A percentile compares a stretch with the other conserved stretches of the same genome.
phyloP scores from a whole-genome alignment of 176 grass and related monocot species.

The Hyparrhenia diplandra region DNA sequence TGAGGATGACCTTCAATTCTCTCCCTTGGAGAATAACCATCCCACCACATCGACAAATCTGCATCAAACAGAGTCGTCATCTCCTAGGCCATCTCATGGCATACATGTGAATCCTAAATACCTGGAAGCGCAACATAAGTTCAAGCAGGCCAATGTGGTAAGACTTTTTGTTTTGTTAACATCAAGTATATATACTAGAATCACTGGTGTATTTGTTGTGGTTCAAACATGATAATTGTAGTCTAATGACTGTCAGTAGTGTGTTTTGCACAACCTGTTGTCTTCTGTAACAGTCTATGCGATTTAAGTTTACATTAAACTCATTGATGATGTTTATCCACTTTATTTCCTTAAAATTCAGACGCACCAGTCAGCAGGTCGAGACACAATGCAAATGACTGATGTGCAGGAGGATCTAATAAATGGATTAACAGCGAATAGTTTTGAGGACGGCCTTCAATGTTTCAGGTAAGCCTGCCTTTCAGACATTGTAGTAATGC shows the following conservation, averaged over 20 bases:
- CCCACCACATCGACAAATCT: constrained; percentile 28
- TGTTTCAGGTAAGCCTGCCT: constrained; percentile 42
- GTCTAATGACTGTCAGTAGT: background rate
- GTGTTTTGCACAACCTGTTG: background rate
- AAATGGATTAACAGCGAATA: constrained; percentile 49
- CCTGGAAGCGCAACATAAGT: constrained; percentile 56
- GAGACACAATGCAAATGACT: constrained; percentile 20
- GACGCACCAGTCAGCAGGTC: constrained; percentile 31
- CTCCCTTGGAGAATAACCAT: constrained; percentile 40
- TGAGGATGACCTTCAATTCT: constrained; percentile 90
- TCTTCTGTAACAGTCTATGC: background rate
- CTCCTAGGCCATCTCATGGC: constrained; percentile 57
- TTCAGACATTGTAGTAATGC: background rate
- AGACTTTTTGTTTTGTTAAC: constrained; percentile 17
- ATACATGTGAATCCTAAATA: constrained; percentile 98
- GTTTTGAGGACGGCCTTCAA: constrained; percentile 41
- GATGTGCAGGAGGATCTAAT: constrained; percentile 45
- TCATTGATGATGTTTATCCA: constrained; percentile 6
- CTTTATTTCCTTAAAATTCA: constrained; percentile 22
- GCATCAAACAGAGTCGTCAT: constrained; percentile 47
- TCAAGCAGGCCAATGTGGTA: constrained; percentile 57
- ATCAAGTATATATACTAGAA: constrained; percentile 14
- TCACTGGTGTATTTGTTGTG: background rate
- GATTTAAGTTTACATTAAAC: background rate
- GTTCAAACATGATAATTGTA: background rate